phyloP scores from a whole-genome alignment of 306 rosid species.

The Vicia villosa region DNA sequence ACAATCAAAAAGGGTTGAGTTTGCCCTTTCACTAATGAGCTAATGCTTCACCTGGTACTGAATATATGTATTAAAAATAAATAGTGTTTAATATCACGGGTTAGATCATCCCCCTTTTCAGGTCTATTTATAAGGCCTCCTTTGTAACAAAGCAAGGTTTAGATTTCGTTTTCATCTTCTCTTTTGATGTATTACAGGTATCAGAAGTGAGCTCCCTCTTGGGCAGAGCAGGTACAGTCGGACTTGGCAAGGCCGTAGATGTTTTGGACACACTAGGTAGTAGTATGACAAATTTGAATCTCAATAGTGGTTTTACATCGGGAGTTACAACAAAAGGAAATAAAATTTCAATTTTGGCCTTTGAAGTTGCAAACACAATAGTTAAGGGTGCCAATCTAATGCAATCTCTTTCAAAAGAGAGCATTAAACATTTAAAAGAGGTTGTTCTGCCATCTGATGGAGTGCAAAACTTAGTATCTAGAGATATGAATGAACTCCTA shows the following conservation, averaged over 20 bases:
- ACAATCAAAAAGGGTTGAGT: background rate
- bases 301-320: conserved; percentile 78
- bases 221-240: conserved; percentile 96
- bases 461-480: conserved; percentile 82
- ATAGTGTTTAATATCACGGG: conserved; percentile 10
- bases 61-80: conserved; percentile 8
- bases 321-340: conserved; percentile 87
- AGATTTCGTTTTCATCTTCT: conserved; percentile 24
- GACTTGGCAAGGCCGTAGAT: conserved; percentile 98
- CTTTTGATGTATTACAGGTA: conserved; percentile 59
- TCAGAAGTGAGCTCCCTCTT: conserved; percentile 92
- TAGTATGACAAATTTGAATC: conserved; percentile 90
- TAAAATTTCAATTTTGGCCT: conserved; percentile 91
- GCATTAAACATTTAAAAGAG: conserved; percentile 84
- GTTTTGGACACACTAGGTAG: conserved; percentile 98
- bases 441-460: conserved; percentile 90
- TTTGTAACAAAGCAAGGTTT: background rate
- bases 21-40: conserved; percentile 19
- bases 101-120: conserved; percentile 22
- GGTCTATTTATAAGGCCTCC: conserved; percentile 2
- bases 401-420: conserved; percentile 97
- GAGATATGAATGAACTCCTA: conserved; percentile 85
- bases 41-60: conserved; percentile 17
- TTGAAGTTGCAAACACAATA: conserved; percentile 97
- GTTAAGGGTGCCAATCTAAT: conserved; percentile 94